A percentile compares a stretch with the other conserved stretches of the same genome.
phyloP scores from a whole-genome alignment of 2,329 filamentous ascomycete genomes.

The Tolypocladium sp. region DNA sequence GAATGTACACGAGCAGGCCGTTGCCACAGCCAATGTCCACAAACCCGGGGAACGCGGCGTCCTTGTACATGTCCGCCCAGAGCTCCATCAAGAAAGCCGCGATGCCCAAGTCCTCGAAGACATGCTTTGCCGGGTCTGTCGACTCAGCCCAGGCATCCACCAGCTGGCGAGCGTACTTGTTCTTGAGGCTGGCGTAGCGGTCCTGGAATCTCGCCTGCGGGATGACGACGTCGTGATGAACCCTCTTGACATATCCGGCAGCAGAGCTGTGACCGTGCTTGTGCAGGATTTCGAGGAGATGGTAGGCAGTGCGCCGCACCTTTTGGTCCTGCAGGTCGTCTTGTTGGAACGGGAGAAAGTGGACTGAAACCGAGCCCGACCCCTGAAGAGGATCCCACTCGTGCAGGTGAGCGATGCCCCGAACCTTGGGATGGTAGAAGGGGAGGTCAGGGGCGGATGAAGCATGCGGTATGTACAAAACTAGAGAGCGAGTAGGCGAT shows the following conservation, averaged over 20 bases:
- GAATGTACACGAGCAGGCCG: slow-evolving; percentile 76
- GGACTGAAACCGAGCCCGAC: slow-evolving; percentile 46
- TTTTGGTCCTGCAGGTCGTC: slow-evolving; percentile 27
- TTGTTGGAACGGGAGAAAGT: slow-evolving; percentile 44
- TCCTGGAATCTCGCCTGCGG: slow-evolving; percentile 71
- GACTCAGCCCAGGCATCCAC: slow-evolving; percentile 74
- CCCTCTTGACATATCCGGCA: slow-evolving; percentile 67
- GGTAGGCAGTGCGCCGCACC: slow-evolving; percentile 57
- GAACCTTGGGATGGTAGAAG: slow-evolving; percentile 79
- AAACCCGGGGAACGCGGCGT: slow-evolving; percentile 66
- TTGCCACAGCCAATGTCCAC: slow-evolving; percentile 96
- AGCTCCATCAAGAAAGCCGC: slow-evolving; percentile 88
- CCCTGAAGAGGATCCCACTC: slow-evolving; percentile 40
- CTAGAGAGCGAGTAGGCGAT: slow-evolving; percentile 23
- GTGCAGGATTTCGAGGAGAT: slow-evolving; percentile 58
- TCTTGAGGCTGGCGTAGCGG: slow-evolving; percentile 72
- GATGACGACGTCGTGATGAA: slow-evolving; percentile 74
- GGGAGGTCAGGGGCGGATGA: slow-evolving; percentile 55
- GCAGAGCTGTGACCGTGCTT: slow-evolving; percentile 63
- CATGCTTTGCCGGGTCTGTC: slow-evolving; percentile 83
- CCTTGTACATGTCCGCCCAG: slow-evolving; percentile 74
- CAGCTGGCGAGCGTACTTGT: slow-evolving; percentile 63
- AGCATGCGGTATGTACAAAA: slow-evolving; percentile 73
- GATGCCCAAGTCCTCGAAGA: slow-evolving; percentile 89
- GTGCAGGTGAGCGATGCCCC: slow-evolving; percentile 67